Evolutionary conservation across 2,329 filamentous ascomycete species (phyloP).

Genomic region (Lasiodiplodia sp.): DNA sequence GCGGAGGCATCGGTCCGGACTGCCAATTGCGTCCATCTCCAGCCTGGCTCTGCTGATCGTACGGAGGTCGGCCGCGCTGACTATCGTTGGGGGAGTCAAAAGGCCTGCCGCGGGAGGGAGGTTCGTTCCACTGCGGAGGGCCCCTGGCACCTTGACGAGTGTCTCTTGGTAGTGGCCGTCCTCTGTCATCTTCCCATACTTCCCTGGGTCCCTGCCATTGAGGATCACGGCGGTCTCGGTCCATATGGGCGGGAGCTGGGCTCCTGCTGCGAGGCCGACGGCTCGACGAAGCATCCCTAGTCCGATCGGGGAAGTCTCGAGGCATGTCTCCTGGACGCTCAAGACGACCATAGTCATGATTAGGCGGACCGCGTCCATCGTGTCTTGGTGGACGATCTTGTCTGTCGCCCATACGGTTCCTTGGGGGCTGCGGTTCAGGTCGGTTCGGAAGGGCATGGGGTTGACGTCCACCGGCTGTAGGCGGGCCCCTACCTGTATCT

Average conservation of each 20-base stretch:
- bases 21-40: constrained; percentile 28
- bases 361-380: constrained; percentile 42
- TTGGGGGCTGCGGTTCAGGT: constrained; percentile 65
- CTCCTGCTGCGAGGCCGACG: constrained; percentile 48
- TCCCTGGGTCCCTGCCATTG: constrained; percentile 41
- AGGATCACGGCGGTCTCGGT: constrained; percentile 41
- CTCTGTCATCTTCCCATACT: constrained; percentile 45
- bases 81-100: constrained; percentile 19
- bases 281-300: constrained; percentile 52
- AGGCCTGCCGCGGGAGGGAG: constrained; percentile 14
- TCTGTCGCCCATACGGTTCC: constrained; percentile 43
- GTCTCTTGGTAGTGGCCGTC: constrained; percentile 44
- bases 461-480: constrained; percentile 26
- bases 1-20: constrained; percentile 27
- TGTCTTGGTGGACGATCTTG: constrained; percentile 44
- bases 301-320: constrained; percentile 38
- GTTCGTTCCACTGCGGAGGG: constrained; percentile 24
- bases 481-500: constrained; percentile 26
- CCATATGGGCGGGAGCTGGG: constrained; percentile 42
- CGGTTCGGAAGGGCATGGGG: constrained; percentile 62
- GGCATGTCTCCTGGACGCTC: constrained; percentile 51
- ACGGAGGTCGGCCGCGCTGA: constrained; percentile 37
- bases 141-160: constrained; percentile 33
- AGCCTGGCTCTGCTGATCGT: constrained; percentile 41
- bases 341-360: constrained; percentile 53